phyloP scores from a whole-genome alignment of 495 filamentous ascomycete genomes.

The Tuber microsphaerosporum region DNA sequence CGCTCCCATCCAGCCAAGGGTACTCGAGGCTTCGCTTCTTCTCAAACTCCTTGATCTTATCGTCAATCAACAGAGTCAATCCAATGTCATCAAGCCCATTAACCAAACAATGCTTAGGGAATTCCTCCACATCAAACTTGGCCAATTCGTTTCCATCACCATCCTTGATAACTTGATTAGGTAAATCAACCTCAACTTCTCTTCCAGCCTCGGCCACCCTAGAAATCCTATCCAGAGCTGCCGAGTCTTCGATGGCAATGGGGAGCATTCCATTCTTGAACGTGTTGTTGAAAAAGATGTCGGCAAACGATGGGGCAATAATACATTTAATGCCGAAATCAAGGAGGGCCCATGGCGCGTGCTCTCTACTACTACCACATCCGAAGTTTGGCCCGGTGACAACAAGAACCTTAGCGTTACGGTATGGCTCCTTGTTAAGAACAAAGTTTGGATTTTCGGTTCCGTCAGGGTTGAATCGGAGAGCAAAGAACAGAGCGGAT shows the following conservation, averaged over 20 bases:
- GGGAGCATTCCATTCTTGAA: conserved; percentile 99
- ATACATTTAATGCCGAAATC: conserved; percentile 94
- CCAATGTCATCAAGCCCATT: conserved; percentile 97
- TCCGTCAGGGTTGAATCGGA: conserved; percentile 67
- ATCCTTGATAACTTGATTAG: conserved; percentile 75
- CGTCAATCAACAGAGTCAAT: conserved; percentile 82
- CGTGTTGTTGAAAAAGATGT: conserved; percentile 99
- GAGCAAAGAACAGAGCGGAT: conserved; percentile 74
- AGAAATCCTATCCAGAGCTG: conserved; percentile 61
- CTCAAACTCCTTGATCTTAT: conserved; percentile 82
- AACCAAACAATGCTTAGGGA: conserved; percentile 86
- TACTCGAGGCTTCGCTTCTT: conserved; percentile 64
- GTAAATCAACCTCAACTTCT: conserved; percentile 87
- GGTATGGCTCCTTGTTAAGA: conserved; percentile 85
- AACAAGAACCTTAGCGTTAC: conserved; percentile 79
- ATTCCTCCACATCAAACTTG: conserved; percentile 78
- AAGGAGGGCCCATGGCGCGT: conserved; percentile 93
- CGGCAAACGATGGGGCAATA: conserved; percentile 86
- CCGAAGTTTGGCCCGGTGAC: conserved; percentile 93
- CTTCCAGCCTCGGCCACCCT: conserved; percentile 72
- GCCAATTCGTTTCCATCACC: conserved; percentile 63
- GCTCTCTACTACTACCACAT: conserved; percentile 86
- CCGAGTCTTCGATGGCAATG: conserved; percentile 62
- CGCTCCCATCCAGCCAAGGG: conserved; percentile 87
- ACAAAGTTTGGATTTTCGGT: conserved; percentile 72